phyloP scores from a whole-genome alignment of 345 rosid genomes.

The Salix brachista region DNA sequence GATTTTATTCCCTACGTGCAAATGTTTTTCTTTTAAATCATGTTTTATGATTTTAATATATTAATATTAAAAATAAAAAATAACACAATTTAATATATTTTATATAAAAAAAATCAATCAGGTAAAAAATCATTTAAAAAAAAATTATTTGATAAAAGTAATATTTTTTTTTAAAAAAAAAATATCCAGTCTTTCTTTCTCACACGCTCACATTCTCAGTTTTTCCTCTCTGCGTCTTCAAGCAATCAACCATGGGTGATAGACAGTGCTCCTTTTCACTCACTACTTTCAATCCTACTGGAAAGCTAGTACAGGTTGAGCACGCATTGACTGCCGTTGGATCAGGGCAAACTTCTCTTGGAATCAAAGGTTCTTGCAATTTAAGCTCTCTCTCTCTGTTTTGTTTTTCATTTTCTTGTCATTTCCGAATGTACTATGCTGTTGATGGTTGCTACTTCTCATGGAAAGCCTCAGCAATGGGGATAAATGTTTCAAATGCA shows the following conservation, averaged over 20 bases:
- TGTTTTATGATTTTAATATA: too few relatives aligned
- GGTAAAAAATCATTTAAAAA: too few relatives aligned
- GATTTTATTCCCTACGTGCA: too few relatives aligned
- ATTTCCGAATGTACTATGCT: background rate
- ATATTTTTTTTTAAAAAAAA: too few relatives aligned
- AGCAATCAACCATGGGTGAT: slow-evolving; percentile 58
- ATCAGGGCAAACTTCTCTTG: slow-evolving; percentile 88
- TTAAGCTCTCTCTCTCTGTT: too few relatives aligned
- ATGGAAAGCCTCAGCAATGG: too few relatives aligned
- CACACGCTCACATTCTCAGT: background rate
- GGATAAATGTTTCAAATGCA: too few relatives aligned
- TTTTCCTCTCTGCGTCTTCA: background rate
- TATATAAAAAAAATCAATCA: too few relatives aligned
- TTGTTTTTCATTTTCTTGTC: background rate
- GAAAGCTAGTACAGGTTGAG: slow-evolving; percentile 95
- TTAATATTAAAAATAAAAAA: too few relatives aligned
- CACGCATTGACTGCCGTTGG: slow-evolving; percentile 94
- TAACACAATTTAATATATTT: too few relatives aligned
- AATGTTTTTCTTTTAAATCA: too few relatives aligned
- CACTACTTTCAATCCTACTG: slow-evolving; percentile 95
- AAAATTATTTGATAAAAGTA: too few relatives aligned
- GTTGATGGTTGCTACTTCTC: background rate
- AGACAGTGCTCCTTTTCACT: slow-evolving; percentile 92
- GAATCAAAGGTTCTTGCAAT: slow-evolving; percentile 40
- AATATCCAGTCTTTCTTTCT: slow-evolving; percentile 7